phyloP scores from a whole-genome alignment of 148 eudicot genomes.

The Chenopodium suecicum region DNA sequence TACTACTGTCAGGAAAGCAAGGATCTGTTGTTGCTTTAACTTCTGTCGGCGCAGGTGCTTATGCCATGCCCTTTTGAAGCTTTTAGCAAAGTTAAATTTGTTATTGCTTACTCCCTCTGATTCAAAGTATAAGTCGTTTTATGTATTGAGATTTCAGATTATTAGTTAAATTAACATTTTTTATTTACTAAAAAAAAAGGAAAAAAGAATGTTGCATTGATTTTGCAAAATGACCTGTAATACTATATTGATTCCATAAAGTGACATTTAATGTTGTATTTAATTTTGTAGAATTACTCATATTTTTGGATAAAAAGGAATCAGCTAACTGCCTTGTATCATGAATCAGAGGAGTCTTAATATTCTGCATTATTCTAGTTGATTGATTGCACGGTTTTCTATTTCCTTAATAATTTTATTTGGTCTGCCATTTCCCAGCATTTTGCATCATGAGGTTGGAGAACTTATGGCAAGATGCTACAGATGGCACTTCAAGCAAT shows the following conservation, averaged over 20 bases:
- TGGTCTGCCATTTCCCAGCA: conserved; percentile 39
- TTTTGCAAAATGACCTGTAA: neutral
- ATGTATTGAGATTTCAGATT: neutral
- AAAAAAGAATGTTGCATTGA: neutral
- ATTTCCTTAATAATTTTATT: neutral
- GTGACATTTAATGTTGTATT: neutral
- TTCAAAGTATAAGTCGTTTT: neutral
- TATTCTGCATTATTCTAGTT: neutral
- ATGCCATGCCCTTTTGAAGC: conserved; percentile 11
- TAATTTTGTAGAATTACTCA: neutral
- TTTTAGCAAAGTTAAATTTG: neutral
- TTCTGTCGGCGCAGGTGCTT: conserved; percentile 71
- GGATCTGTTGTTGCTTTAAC: conserved; percentile 72
- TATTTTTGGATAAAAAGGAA: neutral
- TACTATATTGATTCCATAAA: neutral
- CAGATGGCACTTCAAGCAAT: conserved; percentile 30
- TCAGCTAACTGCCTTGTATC: neutral
- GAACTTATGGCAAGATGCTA: conserved; percentile 44
- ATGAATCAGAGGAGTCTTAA: neutral
- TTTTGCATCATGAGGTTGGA: conserved; percentile 67
- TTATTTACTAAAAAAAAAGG: too few relatives aligned
- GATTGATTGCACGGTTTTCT: too few relatives aligned
- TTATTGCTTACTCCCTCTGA: neutral
- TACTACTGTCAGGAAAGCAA: conserved; percentile 86
- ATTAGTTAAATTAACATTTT: neutral